A percentile compares a stretch with the other conserved stretches of the same genome.
Conservation (phyloP, 2,329 filamentous ascomycete genomes). For the Exophiala bonariae region DNA sequence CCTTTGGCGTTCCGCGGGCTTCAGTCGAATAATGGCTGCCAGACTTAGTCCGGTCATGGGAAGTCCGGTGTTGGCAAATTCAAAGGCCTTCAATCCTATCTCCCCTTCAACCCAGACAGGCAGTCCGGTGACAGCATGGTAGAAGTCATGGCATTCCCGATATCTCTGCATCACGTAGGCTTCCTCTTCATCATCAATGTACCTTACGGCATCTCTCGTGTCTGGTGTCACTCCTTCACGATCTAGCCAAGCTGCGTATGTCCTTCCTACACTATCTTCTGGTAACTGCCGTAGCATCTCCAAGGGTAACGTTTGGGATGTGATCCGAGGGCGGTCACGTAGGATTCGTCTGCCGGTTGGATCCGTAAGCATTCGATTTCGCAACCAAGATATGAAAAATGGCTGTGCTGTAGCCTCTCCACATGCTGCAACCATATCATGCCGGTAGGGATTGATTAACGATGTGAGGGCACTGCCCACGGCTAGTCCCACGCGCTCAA, state of each 20-base stretch:
- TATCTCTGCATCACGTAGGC: constrained; percentile 99
- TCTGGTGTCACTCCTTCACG: constrained; percentile 91
- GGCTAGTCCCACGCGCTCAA: constrained; percentile 74
- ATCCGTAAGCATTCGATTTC: constrained; percentile 82
- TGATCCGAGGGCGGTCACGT: constrained; percentile 84
- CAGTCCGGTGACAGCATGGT: constrained; percentile 88
- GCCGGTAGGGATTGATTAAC: constrained; percentile 71
- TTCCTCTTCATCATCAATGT: constrained; percentile 92
- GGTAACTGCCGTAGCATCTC: constrained; percentile 71
- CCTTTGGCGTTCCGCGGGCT: constrained; percentile 61
- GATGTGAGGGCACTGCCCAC: constrained; percentile 61
- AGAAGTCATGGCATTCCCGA: constrained; percentile 96
- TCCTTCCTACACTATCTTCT: constrained; percentile 71
- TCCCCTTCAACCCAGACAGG: constrained; percentile 94
- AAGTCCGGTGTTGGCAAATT: constrained; percentile 90
- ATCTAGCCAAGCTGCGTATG: constrained; percentile 90
- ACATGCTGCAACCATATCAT: constrained; percentile 90
- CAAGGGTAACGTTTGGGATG: constrained; percentile 68
- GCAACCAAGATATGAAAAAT: constrained; percentile 90
- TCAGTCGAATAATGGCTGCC: constrained; percentile 67
- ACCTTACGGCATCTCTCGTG: constrained; percentile 77
- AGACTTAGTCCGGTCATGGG: constrained; percentile 93
- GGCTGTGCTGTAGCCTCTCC: constrained; percentile 93
- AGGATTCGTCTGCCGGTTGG: constrained; percentile 88
- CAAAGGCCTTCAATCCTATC: constrained; percentile 95